Conservation (phyloP, 495 filamentous ascomycete species). For the Penicillium tannophilum region DNA sequence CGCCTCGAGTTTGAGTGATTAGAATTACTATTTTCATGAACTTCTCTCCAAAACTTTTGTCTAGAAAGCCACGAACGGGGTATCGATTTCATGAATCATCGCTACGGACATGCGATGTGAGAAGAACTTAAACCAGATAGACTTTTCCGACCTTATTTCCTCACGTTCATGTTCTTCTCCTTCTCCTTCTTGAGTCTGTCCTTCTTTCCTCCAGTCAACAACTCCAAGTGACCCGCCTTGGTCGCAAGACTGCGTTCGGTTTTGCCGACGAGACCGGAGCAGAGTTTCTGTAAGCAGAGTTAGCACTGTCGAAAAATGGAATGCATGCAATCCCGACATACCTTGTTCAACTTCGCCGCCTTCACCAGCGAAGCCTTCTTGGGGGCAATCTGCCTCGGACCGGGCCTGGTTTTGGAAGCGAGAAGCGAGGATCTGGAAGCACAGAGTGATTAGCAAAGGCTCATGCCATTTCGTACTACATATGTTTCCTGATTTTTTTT, state of each 20-base stretch:
- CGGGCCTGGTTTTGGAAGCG: constrained; percentile 50
- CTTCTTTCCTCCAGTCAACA: constrained; percentile 68
- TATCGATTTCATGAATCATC: constrained; percentile 32
- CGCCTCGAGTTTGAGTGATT: neutral
- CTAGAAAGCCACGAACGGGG: constrained; percentile 21
- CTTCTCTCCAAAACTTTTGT: neutral
- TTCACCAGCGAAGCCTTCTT: constrained; percentile 64
- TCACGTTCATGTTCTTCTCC: constrained; percentile 22
- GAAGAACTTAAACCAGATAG: neutral
- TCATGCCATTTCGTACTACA: neutral
- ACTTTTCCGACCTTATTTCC: constrained; percentile 16
- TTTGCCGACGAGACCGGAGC: constrained; percentile 61
- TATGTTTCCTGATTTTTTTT: neutral
- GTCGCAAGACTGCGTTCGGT: constrained; percentile 68
- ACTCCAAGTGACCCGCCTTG: constrained; percentile 73
- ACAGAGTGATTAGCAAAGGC: neutral
- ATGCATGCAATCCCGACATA: constrained; percentile 24
- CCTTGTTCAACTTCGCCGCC: constrained; percentile 64
- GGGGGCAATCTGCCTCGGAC: constrained; percentile 64
- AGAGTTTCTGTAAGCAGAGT: constrained; percentile 55
- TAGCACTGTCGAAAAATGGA: neutral
- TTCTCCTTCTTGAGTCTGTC: constrained; percentile 32
- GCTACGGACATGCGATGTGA: constrained; percentile 4
- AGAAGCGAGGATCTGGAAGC: constrained; percentile 18
- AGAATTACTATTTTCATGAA: constrained; percentile 5